Evolutionary conservation across 2,329 filamentous ascomycete species (phyloP).

Genomic region (Trichoderma guizhouense): DNA sequence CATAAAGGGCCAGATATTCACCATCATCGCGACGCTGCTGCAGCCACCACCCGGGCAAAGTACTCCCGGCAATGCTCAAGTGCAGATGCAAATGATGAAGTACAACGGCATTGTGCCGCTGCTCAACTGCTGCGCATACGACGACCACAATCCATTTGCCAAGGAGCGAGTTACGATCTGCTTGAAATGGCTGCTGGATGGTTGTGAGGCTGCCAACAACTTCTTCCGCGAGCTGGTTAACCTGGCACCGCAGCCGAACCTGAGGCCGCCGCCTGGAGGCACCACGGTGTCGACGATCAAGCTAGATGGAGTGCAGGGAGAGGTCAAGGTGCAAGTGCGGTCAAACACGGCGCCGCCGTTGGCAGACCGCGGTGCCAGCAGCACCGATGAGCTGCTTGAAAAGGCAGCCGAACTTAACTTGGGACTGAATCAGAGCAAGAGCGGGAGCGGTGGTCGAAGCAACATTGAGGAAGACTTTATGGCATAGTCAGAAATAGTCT

Average conservation of each 20-base stretch:
- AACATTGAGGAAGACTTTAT: constrained; percentile 46
- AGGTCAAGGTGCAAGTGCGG: constrained; percentile 54
- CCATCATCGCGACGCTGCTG: constrained; percentile 83
- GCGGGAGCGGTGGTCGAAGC: constrained; percentile 16
- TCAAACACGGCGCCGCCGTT: constrained; percentile 29
- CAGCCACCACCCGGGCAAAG: constrained; percentile 69
- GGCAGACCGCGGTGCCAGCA: constrained; percentile 19
- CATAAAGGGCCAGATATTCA: constrained; percentile 87
- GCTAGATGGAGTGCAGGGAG: constrained; percentile 54
- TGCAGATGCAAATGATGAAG: constrained; percentile 83
- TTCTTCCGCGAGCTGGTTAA: constrained; percentile 64
- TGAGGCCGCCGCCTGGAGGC: constrained; percentile 34
- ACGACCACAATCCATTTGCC: constrained; percentile 91
- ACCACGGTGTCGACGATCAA: constrained; percentile 44
- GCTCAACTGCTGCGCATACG: constrained; percentile 84
- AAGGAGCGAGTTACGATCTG: constrained; percentile 88
- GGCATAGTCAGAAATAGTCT: constrained; percentile 28
- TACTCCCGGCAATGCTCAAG: constrained; percentile 64
- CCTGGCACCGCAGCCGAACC: constrained; percentile 39
- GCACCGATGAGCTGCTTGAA: constrained; percentile 40
- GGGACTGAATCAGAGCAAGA: constrained; percentile 21
- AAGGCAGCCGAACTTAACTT: constrained; percentile 43
- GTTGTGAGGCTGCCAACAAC: constrained; percentile 68
- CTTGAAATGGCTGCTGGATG: constrained; percentile 77
- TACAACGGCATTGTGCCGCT: constrained; percentile 84